Conservation (phyloP, 169 alveolate species). For the Eimeria sp. region DNA sequence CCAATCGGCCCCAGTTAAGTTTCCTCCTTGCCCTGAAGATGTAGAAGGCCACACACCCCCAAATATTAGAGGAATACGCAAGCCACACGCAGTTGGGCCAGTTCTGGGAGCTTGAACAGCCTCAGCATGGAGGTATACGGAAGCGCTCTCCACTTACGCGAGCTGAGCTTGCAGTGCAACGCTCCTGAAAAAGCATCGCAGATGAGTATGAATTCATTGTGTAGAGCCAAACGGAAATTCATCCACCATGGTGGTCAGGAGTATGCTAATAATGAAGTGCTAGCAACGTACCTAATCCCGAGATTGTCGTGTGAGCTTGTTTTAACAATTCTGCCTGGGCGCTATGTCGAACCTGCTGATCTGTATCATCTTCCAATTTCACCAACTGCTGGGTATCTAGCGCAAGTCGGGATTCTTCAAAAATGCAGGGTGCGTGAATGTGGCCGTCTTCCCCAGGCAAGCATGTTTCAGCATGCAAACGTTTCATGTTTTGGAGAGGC, state of each 20-base stretch:
- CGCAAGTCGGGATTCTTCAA: conserved; percentile 43
- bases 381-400: conserved; percentile 4
- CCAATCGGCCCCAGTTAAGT: conserved; percentile 41
- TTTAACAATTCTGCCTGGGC: conserved; percentile 47
- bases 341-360: conserved; percentile 51
- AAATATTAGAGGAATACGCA: background rate
- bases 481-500: conserved; percentile 51
- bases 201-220: background rate
- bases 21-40: conserved; percentile 17
- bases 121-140: background rate
- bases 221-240: too few relatives aligned
- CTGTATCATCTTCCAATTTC: conserved; percentile 33
- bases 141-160: conserved; percentile 22
- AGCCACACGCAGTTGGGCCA: background rate
- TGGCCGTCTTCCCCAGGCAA: conserved; percentile 32
- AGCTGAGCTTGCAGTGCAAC: conserved; percentile 62
- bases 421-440: conserved; percentile 28
- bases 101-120: background rate
- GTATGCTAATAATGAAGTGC: background rate
- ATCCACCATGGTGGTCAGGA: background rate
- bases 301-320: conserved; percentile 66
- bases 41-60: background rate
- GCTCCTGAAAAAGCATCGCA: conserved; percentile 43
- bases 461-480: conserved; percentile 46
- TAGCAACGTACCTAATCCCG: conserved; percentile 52